Conservation (phyloP, 1,284 basidiomycete species). For the Hemileia vastatrix region DNA sequence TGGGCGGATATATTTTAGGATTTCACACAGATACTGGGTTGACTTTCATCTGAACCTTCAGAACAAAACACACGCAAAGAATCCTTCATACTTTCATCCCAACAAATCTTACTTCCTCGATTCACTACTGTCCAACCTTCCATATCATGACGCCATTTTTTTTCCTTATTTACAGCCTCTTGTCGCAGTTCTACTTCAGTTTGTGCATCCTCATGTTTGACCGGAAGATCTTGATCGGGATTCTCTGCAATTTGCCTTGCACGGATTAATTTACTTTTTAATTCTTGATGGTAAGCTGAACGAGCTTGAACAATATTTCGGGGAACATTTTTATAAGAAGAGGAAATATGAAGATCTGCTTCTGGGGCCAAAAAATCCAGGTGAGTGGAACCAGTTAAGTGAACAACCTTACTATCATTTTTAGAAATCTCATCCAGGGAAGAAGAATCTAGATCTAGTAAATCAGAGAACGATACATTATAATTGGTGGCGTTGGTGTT, state of each 20-base stretch:
- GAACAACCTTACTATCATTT: background rate
- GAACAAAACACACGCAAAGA: conserved; percentile 3
- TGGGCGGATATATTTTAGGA: too few species aligned
- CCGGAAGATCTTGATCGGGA: background rate
- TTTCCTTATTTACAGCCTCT: conserved; percentile 20
- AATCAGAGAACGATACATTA: too few species aligned
- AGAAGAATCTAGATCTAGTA: background rate
- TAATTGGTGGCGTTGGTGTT: background rate
- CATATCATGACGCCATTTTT: conserved; percentile 15
- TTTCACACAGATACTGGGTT: too few species aligned
- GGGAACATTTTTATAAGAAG: conserved; percentile 12
- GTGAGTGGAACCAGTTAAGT: conserved; percentile 13
- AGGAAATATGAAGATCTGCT: conserved; percentile 11
- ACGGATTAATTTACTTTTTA: conserved; percentile 8
- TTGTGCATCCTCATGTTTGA: background rate
- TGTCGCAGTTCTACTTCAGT: conserved; percentile 17
- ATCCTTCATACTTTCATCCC: conserved; percentile 9
- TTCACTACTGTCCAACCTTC: conserved; percentile 19
- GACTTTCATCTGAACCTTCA: too few species aligned
- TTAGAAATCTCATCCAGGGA: background rate
- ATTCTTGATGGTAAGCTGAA: conserved; percentile 2
- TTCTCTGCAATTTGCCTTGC: background rate
- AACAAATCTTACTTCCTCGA: conserved; percentile 13
- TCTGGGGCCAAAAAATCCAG: conserved; percentile 18
- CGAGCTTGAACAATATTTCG: conserved; percentile 12